phyloP scores from a whole-genome alignment of 2,329 filamentous ascomycete genomes.

The Colletotrichum tamarilloi region DNA sequence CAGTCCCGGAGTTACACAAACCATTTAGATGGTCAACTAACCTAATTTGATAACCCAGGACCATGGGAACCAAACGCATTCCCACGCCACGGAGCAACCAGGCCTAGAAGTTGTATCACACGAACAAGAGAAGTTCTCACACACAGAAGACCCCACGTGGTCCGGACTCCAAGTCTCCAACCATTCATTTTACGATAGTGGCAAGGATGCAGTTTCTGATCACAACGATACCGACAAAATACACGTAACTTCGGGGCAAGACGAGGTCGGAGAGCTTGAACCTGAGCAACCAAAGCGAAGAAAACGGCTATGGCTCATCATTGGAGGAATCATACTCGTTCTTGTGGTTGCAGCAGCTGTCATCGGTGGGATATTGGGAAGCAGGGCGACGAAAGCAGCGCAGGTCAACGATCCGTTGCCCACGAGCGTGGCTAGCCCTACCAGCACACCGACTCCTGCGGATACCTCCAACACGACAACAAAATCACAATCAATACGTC shows the following conservation, averaged over 20 bases:
- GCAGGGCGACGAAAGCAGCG: not conserved
- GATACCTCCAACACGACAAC: not conserved
- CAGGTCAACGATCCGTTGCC: not conserved
- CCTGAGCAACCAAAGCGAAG: not conserved
- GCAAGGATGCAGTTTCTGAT: not conserved
- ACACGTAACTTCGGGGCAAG: not conserved
- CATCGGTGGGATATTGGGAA: not conserved
- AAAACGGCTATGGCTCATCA: not conserved
- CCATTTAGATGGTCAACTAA: not conserved
- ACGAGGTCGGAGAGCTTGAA: not conserved
- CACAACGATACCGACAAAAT: not conserved
- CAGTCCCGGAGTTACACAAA: not conserved
- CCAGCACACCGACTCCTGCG: not conserved
- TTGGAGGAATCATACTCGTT: not conserved
- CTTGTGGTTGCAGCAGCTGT: not conserved
- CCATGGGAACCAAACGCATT: not conserved
- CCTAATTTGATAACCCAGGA: not conserved
- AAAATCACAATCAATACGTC: not conserved
- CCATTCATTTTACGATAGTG: not conserved
- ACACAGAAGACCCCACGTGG: not conserved
- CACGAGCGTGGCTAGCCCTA: not conserved
- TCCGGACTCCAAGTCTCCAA: not conserved
- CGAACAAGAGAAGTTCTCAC: not conserved
- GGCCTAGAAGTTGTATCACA: slow-evolving; percentile 6
- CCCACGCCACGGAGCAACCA: not conserved